phyloP scores from a whole-genome alignment of 139 green algal species.

The Coelastrella sp. region DNA sequence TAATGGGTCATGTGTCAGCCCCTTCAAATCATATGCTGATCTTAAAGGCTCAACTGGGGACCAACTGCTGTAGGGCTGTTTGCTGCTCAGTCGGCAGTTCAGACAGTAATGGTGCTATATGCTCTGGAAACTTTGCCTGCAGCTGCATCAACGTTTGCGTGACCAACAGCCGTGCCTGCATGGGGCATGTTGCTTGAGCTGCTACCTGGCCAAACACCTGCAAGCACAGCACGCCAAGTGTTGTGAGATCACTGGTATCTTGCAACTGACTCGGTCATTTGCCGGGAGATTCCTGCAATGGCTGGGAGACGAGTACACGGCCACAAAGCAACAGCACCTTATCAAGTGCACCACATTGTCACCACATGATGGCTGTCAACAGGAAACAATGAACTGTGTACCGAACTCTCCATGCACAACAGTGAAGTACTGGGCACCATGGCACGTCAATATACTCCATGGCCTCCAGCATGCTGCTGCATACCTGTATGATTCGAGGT shows the following conservation, averaged over 20 bases:
- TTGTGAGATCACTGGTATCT: too few species aligned
- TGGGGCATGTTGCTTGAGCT: conserved; percentile 47
- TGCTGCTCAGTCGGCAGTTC: conserved; percentile 56
- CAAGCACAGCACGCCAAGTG: neutral
- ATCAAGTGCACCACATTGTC: neutral
- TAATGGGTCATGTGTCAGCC: neutral
- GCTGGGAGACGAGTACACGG: neutral
- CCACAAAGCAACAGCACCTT: neutral
- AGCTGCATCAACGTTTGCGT: conserved; percentile 48
- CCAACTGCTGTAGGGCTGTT: conserved; percentile 45
- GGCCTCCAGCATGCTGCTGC: neutral
- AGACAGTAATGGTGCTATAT: conserved; percentile 49
- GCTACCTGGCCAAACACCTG: conserved; percentile 49
- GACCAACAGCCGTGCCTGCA: neutral
- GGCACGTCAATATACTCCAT: neutral
- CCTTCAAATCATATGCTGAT: neutral
- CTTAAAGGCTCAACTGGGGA: neutral
- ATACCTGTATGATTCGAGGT: conserved; percentile 42
- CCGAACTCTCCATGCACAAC: neutral
- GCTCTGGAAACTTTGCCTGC: conserved; percentile 38
- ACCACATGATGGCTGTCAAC: too few species aligned
- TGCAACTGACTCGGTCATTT: too few species aligned
- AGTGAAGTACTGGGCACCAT: neutral
- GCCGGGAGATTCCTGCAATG: too few species aligned
- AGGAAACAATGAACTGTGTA: too few species aligned